Evolutionary conservation across 2,329 filamentous ascomycete species (phyloP).

Genomic region (Nannizzia gypsea): DNA sequence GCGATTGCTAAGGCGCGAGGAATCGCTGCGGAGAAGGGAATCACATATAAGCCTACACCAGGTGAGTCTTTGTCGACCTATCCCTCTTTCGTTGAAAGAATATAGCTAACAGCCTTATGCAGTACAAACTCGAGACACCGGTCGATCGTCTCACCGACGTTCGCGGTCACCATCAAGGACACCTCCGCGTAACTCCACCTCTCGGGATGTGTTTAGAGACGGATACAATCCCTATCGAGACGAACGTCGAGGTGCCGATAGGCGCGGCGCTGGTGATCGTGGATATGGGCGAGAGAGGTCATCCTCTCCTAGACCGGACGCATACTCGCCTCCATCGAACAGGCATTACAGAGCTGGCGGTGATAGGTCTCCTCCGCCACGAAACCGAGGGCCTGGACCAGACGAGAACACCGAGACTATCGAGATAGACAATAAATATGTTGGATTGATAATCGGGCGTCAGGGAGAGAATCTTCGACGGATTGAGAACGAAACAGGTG

Average conservation of each 20-base stretch:
- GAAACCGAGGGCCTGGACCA: conserved; percentile 29
- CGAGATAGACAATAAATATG: conserved; percentile 72
- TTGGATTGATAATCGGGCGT: conserved; percentile 81
- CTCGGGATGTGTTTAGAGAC: conserved; percentile 59
- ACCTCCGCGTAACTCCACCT: conserved; percentile 41
- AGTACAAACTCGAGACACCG: conserved; percentile 9
- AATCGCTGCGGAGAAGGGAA: conserved; percentile 67
- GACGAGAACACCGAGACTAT: conserved; percentile 72
- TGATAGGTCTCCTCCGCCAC: conserved; percentile 48
- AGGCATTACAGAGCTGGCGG: conserved; percentile 38
- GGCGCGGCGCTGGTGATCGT: conserved; percentile 40
- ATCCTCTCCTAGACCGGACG: conserved; percentile 52
- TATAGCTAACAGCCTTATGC: background rate
- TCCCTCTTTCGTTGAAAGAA: background rate
- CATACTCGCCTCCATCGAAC: conserved; percentile 49
- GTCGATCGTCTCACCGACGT: conserved; percentile 45
- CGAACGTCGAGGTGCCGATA: conserved; percentile 61
- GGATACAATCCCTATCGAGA: conserved; percentile 75
- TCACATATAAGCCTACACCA: conserved; percentile 38
- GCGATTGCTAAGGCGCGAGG: conserved; percentile 75
- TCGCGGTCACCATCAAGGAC: conserved; percentile 52
- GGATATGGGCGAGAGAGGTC: conserved; percentile 57
- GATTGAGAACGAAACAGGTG: conserved; percentile 70
- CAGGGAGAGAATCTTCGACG: conserved; percentile 80
- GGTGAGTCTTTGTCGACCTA: conserved; percentile 14